A percentile compares a stretch with the other conserved stretches of the same genome.
phyloP scores from a whole-genome alignment of 2,329 filamentous ascomycete genomes.

The Fusarium floridanum region DNA sequence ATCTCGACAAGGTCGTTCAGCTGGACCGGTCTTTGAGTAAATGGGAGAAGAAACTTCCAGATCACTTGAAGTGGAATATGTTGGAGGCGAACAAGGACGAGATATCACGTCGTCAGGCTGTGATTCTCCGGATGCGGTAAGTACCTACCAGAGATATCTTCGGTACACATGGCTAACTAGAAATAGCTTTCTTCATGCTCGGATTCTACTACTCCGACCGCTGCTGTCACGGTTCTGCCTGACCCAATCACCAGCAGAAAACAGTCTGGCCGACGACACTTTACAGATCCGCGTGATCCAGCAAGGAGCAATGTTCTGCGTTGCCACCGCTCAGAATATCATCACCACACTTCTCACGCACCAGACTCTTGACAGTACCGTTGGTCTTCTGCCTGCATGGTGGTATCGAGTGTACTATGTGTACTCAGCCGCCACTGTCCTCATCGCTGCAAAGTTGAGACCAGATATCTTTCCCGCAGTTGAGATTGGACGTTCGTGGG shows the following conservation, averaged over 20 bases:
- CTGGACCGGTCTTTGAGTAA: constrained; percentile 49
- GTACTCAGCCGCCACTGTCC: constrained; percentile 53
- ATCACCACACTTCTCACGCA: constrained; percentile 49
- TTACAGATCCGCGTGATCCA: constrained; percentile 47
- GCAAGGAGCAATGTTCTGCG: constrained; percentile 52
- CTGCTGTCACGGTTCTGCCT: constrained; percentile 51
- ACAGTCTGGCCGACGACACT: constrained; percentile 32
- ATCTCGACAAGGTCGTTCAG: constrained; percentile 49
- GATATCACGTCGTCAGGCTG: constrained; percentile 48
- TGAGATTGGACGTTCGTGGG: constrained; percentile 49
- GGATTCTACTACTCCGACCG: constrained; percentile 51
- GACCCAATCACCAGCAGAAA: constrained; percentile 29
- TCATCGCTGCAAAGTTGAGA: constrained; percentile 53
- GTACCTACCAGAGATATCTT: neutral
- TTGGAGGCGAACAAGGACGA: constrained; percentile 35
- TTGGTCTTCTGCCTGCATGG: constrained; percentile 54
- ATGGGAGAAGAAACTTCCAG: constrained; percentile 50
- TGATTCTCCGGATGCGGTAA: constrained; percentile 53
- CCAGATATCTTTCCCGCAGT: constrained; percentile 47
- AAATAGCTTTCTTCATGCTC: constrained; percentile 49
- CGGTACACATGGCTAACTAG: constrained; percentile 23
- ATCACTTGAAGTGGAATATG: constrained; percentile 40
- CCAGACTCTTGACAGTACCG: constrained; percentile 48
- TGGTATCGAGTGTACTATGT: constrained; percentile 57
- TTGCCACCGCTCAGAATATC: constrained; percentile 50